A percentile compares a stretch with the other conserved stretches of the same genome.
Evolutionary conservation across 169 alveolate species (phyloP).

Genomic region (Eimeria praecox): DNA sequence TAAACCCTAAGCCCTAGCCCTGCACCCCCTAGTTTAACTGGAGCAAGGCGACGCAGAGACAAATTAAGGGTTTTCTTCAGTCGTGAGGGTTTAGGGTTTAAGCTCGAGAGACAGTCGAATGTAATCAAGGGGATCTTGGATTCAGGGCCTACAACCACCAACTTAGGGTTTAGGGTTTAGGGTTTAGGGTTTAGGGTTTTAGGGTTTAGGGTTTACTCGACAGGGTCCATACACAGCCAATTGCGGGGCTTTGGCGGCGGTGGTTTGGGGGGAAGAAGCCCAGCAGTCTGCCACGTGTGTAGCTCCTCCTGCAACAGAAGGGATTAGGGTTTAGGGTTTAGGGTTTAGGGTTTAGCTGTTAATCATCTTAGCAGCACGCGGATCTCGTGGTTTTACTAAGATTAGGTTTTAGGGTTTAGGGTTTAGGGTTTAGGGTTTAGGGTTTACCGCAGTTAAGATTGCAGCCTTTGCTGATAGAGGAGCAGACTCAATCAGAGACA

Average conservation of each 20-base stretch:
- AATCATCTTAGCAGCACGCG: not conserved
- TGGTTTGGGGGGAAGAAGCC: conserved; percentile 30
- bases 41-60: conserved; percentile 4
- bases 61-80: not conserved
- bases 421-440: conserved; percentile 33
- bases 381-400: not conserved
- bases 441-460: conserved; percentile 26
- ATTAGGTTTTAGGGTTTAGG: conserved; percentile 1
- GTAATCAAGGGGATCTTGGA: not conserved
- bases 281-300: conserved; percentile 4
- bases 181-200: conserved; percentile 47
- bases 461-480: conserved; percentile 58
- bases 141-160: not conserved
- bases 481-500: conserved; percentile 23
- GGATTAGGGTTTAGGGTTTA: conserved; percentile 28
- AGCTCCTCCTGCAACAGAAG: conserved; percentile 8
- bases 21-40: not conserved
- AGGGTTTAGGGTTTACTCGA: conserved; percentile 50
- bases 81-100: not conserved
- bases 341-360: conserved; percentile 30
- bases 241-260: conserved; percentile 55
- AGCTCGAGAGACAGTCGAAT: not conserved
- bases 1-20: not conserved
- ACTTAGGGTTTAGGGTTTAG: not conserved
- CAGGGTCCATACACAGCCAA: conserved; percentile 40